Percentiles rank a stretch among this genome's conserved stretches.
phyloP scores from a whole-genome alignment of 345 rosid species.

The Rhizophora mangle region DNA sequence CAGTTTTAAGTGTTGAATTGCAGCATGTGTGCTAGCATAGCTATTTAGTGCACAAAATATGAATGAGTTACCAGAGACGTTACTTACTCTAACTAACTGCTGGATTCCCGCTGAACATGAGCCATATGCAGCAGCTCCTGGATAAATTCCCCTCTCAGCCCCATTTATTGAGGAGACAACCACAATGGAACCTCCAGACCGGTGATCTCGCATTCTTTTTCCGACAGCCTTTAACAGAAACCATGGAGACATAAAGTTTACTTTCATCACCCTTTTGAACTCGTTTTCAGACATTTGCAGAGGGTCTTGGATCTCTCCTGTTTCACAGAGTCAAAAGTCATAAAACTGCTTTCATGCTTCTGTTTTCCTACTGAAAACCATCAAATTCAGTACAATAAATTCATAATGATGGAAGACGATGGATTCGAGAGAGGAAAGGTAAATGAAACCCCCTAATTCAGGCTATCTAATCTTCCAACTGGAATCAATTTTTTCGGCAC shows the following conservation, averaged over 20 bases:
- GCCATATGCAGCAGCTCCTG: conserved; percentile 78
- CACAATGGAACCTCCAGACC: conserved; percentile 68
- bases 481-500: too few species aligned
- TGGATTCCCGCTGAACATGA: conserved; percentile 71
- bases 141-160: conserved; percentile 76
- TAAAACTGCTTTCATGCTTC: conserved; percentile 3
- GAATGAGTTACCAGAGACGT: neutral
- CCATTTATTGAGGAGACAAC: conserved; percentile 66
- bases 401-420: too few species aligned
- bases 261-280: conserved; percentile 47
- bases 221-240: conserved; percentile 75
- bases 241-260: conserved; percentile 79
- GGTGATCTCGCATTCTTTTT: conserved; percentile 53
- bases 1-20: neutral
- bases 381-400: neutral
- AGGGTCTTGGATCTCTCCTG: conserved; percentile 72
- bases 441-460: neutral
- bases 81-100: conserved; percentile 72
- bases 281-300: conserved; percentile 55
- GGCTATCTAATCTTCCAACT: too few species aligned
- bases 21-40: neutral
- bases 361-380: neutral
- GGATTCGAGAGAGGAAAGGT: neutral
- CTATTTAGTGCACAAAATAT: neutral
- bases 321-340: conserved; percentile 17